Base-by-base conservation (phyloP, 2,329 filamentous ascomycete species). In the Parastagonospora nodorum region DNA sequence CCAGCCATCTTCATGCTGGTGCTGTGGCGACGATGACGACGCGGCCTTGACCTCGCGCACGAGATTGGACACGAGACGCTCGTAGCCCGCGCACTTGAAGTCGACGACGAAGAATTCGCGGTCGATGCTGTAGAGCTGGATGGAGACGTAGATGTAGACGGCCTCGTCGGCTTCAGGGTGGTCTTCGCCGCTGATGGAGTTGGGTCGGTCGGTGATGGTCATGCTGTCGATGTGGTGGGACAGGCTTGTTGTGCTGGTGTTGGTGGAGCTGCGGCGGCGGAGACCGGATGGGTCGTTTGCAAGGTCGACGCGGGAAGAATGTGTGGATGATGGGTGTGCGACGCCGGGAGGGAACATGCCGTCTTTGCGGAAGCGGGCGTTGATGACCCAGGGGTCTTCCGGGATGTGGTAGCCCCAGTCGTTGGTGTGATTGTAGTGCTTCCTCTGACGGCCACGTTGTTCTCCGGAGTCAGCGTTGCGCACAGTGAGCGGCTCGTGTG, bases 81-180 rank as follows among this genome's bases (percentile, higher is more conserved):
- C 94, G 75, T 99, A 99, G 15, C 94, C 94, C 11, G 94, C 92
- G 73, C 93, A 97, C 73, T 97, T 97, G 81, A 99, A 99, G 73
- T 99, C 94, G 42, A 99, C 94, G 56, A 99, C 87, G 74, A 93
- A 97, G 60, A 94, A 93, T 48, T 90, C 88, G 50, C 87, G 86
- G 73, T 97, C 93, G 79, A 97, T 92, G 51, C 66, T 70, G 60
- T 74, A 74, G 11, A 74, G 64, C 44, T 74, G 94, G 57, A 99
- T 97, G 60, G 96, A 92, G 71, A 99, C 86, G 70, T 96, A 94
- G 67, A 97, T 88, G 70, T 89, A 93, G n/a, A 95, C 86, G 48
- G 89, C 88, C 57, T 91, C 85, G 45, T 84, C 79, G 3, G 77
- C 68, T 39, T 78, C 72, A 10, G 77, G 74, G 29, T 67, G 63